Base-by-base conservation (phyloP, 331 rosid species). In the Erythrophleum ivorense region DNA sequence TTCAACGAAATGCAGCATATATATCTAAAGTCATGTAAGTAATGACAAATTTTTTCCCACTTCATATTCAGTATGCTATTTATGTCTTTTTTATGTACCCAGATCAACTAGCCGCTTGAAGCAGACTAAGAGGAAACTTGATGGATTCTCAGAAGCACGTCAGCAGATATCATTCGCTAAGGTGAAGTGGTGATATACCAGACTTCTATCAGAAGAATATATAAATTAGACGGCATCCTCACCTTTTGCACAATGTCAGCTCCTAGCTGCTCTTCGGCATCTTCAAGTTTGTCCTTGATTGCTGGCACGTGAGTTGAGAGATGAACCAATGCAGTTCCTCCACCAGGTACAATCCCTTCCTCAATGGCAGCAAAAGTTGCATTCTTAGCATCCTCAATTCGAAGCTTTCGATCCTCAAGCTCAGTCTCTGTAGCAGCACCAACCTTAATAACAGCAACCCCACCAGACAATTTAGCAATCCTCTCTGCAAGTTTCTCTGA, bases 371-470 rank as follows among this genome's bases (percentile, higher is more conserved):
- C 99, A 75, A 96, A 96, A 67, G 99, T 96, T 45, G 99, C 99
- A 87, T 96, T 96, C 89, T 96, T 96, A 52, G 99, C 99, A 92
- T 96, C 99, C 85, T 96, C 99, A 70, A 96, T 96, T 19, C 99
- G 92, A 9, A 96, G 99, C 82, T 96, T 94, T 3, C 99, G 92
- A 46, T 96, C 99, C 91, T 96, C 99, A 14, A 96, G 98, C 79
- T 96, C 99, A 4, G 97, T 92, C 85, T 96, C 99, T 4, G 99
- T 96, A 29, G 99, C 99, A 85, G 99, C 99, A 55, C 99, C 99
- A 9, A 92, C 99, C 90, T 96, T 96, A 71, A 96, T 89, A 68
- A 96, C 98, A 21, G 99, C 99, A 82, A 96, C 97, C 19, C 99
- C 99, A n/a, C 99, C 99, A 46, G 99, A 96, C 84, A 96, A 82